Evolutionary conservation across 2,329 filamentous ascomycete genomes (phyloP).

Genomic region (Cercospora sp.): DNA sequence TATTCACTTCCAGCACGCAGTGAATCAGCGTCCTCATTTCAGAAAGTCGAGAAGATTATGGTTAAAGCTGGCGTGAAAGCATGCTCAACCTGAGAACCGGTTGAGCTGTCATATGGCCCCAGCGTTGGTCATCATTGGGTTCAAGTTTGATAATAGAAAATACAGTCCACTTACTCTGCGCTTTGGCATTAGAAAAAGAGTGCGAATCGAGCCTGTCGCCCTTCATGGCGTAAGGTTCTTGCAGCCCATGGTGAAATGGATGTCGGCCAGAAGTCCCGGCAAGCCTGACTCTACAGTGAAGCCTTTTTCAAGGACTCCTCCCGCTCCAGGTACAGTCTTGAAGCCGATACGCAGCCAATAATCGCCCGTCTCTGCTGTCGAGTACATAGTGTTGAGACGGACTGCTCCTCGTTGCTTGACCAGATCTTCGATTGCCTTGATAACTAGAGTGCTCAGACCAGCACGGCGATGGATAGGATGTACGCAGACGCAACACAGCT

Average conservation of each 20-base stretch:
- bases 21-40: background rate
- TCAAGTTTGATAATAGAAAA: background rate
- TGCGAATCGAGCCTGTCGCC: background rate
- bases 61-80: constrained; percentile 37
- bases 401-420: constrained; percentile 24
- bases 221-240: constrained; percentile 13
- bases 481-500: constrained; percentile 35
- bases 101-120: constrained; percentile 38
- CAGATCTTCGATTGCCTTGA: constrained; percentile 18
- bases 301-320: constrained; percentile 30
- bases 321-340: constrained; percentile 22
- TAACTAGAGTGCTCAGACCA: constrained; percentile 23
- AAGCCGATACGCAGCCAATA: constrained; percentile 33
- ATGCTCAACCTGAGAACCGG: constrained; percentile 34
- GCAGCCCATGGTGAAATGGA: constrained; percentile 29
- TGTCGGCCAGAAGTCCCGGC: constrained; percentile 27
- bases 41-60: constrained; percentile 36
- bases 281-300: constrained; percentile 26
- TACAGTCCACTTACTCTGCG: constrained; percentile 8
- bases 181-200: background rate
- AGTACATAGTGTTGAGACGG: constrained; percentile 27
- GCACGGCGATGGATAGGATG: constrained; percentile 23
- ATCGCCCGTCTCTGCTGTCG: constrained; percentile 28
- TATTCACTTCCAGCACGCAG: background rate
- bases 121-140: constrained; percentile 32